Conservation (phyloP, 192 early-diverging fungal genomes). For the Rhizophagus sp. region DNA sequence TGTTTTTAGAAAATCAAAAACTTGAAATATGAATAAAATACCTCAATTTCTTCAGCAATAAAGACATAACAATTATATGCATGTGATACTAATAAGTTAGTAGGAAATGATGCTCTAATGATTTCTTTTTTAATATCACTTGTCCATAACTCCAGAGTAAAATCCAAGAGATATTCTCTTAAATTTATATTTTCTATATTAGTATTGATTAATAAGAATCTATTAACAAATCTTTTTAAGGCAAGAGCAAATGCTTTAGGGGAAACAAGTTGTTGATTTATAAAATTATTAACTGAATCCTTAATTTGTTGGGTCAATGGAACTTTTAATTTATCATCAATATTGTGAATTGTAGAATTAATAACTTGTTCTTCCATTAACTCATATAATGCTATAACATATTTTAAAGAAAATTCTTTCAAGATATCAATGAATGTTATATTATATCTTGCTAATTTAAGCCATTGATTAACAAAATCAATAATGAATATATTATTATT, state of each 20-base stretch:
- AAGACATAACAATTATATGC: not conserved
- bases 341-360: not conserved
- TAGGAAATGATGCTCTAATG: not conserved
- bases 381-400: not conserved
- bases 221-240: conserved; percentile 27
- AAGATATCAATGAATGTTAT: not conserved
- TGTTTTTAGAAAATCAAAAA: too few relatives aligned
- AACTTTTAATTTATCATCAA: not conserved
- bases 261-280: not conserved
- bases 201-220: not conserved
- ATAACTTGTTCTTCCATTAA: not conserved
- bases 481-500: not conserved
- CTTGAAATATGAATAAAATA: not conserved
- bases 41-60: not conserved
- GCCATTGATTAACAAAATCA: not conserved
- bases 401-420: not conserved
- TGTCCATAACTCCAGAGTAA: not conserved
- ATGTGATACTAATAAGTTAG: not conserved
- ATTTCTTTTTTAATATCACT: not conserved
- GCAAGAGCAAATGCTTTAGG: conserved; percentile 24
- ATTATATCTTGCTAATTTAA: not conserved
- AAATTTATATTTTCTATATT: not conserved
- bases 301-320: not conserved
- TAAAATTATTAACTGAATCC: not conserved
- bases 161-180: not conserved